A percentile compares a stretch with the other conserved stretches of the same genome.
These are phyloP conservation scores for Sabuloglossum arenarium DNA, from an alignment of 495 filamentous ascomycete species.

Conservation along the genomic window DNA sequence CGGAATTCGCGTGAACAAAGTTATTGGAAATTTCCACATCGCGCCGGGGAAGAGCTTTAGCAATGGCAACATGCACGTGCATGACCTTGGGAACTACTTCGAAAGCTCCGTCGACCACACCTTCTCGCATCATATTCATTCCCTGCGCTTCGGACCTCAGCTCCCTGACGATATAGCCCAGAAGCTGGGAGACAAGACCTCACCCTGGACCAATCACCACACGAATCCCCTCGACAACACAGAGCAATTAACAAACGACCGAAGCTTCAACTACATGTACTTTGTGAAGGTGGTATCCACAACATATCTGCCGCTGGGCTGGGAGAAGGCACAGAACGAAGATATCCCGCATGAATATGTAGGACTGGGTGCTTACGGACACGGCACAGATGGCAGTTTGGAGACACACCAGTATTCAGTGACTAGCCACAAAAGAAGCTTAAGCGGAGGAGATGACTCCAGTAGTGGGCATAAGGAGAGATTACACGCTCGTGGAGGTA, in stretches of 20 bases:
- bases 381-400: slow-evolving; percentile 49
- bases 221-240: slow-evolving; percentile 79
- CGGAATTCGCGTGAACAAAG: slow-evolving; percentile 86
- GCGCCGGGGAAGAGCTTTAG: slow-evolving; percentile 87
- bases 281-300: slow-evolving; percentile 97
- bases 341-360: slow-evolving; percentile 30
- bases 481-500: slow-evolving; percentile 71
- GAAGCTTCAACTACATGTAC: slow-evolving; percentile 94
- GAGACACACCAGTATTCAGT: slow-evolving; percentile 98
- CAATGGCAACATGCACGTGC: slow-evolving; percentile 87
- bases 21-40: slow-evolving; percentile 97
- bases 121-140: slow-evolving; percentile 78
- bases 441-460: slow-evolving; percentile 60
- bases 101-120: slow-evolving; percentile 52
- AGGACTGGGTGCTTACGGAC: slow-evolving; percentile 42
- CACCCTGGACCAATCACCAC: slow-evolving; percentile 75
- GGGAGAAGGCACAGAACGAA: slow-evolving; percentile 27
- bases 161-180: slow-evolving; percentile 52
- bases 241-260: slow-evolving; percentile 53
- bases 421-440: slow-evolving; percentile 78
- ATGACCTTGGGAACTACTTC: slow-evolving; percentile 88
- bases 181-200: slow-evolving; percentile 30
- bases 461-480: slow-evolving; percentile 77
- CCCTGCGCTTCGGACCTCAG: slow-evolving; percentile 82
- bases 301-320: slow-evolving; percentile 77